Evolutionary conservation across 2,329 filamentous ascomycete genomes (phyloP).

Genomic region (Xylaria sp.): DNA sequence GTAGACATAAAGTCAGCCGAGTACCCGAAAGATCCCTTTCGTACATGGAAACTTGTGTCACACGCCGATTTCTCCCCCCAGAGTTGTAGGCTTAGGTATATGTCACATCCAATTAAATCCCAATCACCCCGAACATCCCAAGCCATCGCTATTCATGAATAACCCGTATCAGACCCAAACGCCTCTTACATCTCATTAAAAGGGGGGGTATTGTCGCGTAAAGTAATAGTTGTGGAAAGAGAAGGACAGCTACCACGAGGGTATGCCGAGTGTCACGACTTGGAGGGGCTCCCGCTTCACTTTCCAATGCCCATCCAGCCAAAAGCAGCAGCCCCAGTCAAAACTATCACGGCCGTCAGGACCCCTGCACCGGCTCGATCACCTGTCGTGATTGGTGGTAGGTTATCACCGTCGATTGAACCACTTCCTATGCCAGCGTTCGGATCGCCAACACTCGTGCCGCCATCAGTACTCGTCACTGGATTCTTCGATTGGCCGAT

Average conservation of each 20-base stretch:
- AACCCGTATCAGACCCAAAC: slow-evolving; percentile 7
- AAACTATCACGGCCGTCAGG: slow-evolving; percentile 53
- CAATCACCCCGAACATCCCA: not conserved
- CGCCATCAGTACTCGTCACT: slow-evolving; percentile 55
- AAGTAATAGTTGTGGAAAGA: not conserved
- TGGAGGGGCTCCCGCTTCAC: not conserved
- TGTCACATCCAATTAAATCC: slow-evolving; percentile 7
- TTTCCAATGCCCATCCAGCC: slow-evolving; percentile 53
- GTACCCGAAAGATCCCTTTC: not conserved
- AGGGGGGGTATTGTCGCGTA: slow-evolving; percentile 17
- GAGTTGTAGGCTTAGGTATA: too few species aligned
- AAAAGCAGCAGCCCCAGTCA: slow-evolving; percentile 48
- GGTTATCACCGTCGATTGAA: slow-evolving; percentile 41
- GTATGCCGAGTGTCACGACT: not conserved
- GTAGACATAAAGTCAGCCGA: too few species aligned
- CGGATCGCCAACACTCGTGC: slow-evolving; percentile 54
- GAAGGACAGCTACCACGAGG: not conserved
- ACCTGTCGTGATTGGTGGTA: slow-evolving; percentile 48
- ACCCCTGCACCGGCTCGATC: slow-evolving; percentile 57
- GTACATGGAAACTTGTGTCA: not conserved
- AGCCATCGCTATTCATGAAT: not conserved
- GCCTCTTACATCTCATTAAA: slow-evolving; percentile 15
- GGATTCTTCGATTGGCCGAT: slow-evolving; percentile 49
- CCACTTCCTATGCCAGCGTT: slow-evolving; percentile 48
- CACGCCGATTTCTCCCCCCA: not conserved